phyloP scores from a whole-genome alignment of 2,329 filamentous ascomycete species.

The Aspergillus floridensis region DNA sequence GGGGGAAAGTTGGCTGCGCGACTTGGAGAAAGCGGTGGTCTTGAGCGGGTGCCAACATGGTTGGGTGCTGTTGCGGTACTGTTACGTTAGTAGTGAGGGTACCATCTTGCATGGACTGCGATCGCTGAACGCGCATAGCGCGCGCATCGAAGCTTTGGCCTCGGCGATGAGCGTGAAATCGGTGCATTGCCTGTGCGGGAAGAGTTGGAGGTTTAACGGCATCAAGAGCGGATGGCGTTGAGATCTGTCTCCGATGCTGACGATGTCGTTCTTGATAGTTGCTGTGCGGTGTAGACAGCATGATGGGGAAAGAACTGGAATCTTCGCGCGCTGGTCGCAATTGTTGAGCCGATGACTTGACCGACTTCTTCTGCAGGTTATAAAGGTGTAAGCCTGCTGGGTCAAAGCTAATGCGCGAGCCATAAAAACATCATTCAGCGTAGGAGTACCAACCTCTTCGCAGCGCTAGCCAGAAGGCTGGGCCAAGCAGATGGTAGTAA shows the following conservation, averaged over 20 bases:
- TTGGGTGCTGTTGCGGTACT: conserved; percentile 64
- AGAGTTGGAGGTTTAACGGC: conserved; percentile 67
- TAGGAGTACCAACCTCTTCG: conserved; percentile 61
- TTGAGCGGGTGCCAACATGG: conserved; percentile 86
- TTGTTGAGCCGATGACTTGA: conserved; percentile 39
- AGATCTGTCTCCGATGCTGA: conserved; percentile 83
- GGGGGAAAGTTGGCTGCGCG: conserved; percentile 53
- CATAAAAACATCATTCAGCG: conserved; percentile 1
- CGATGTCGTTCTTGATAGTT: conserved; percentile 71
- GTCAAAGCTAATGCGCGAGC: conserved; percentile 8
- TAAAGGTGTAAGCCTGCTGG: conserved; percentile 17
- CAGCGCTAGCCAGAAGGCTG: conserved; percentile 74
- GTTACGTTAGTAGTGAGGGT: conserved; percentile 55
- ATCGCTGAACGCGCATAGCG: conserved; percentile 55
- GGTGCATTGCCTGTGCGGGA: conserved; percentile 54
- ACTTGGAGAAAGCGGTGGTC: conserved; percentile 80
- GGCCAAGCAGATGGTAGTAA: conserved; percentile 31
- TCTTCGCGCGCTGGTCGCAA: conserved; percentile 19
- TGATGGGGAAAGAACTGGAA: conserved; percentile 46
- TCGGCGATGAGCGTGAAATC: conserved; percentile 66
- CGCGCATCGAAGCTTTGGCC: conserved; percentile 80
- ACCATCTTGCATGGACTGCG: conserved; percentile 49
- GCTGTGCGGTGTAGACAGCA: conserved; percentile 75
- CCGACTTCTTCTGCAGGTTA: conserved; percentile 28
- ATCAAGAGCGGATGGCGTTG: conserved; percentile 76